Evolutionary conservation across 495 filamentous ascomycete species (phyloP).

Genomic region (Penicillium cosmopolitanum): DNA sequence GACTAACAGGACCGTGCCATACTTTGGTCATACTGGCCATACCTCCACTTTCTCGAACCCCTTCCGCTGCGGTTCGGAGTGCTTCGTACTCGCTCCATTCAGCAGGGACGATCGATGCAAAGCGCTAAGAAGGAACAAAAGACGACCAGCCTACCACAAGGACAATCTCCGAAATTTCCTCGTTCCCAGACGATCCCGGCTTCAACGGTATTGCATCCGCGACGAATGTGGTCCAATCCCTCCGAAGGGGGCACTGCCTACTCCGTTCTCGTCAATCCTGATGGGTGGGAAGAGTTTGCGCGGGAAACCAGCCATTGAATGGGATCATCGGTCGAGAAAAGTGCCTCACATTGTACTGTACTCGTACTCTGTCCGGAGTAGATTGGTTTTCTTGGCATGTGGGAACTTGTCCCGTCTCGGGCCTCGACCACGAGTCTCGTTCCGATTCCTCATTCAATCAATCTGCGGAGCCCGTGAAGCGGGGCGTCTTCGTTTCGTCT

Average conservation of each 20-base stretch:
- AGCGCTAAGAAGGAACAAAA: background rate
- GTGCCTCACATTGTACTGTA: too few relatives aligned
- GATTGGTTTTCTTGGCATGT: slow-evolving; percentile 25
- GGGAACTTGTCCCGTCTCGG: slow-evolving; percentile 14
- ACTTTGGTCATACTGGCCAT: too few relatives aligned
- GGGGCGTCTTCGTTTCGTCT: slow-evolving; percentile 2
- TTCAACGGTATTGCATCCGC: background rate
- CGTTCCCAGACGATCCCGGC: slow-evolving; percentile 2
- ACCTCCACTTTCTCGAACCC: too few relatives aligned
- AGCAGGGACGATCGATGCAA: too few relatives aligned
- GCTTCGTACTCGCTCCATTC: too few relatives aligned
- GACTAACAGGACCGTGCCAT: too few relatives aligned
- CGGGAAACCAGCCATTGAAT: background rate
- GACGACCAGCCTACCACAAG: background rate
- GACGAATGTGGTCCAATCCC: slow-evolving; percentile 6
- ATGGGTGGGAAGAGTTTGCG: slow-evolving; percentile 1
- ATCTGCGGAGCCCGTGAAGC: slow-evolving; percentile 19
- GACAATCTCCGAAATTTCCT: slow-evolving; percentile 15
- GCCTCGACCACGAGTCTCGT: slow-evolving; percentile 24
- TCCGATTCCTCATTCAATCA: slow-evolving; percentile 11
- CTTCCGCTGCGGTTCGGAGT: too few relatives aligned
- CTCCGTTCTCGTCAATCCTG: background rate
- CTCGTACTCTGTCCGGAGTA: slow-evolving; percentile 1
- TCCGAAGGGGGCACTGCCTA: background rate
- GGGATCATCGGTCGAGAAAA: slow-evolving; percentile 11